Percentiles rank a stretch among this genome's conserved stretches.
phyloP scores from a whole-genome alignment of 441 rosid species.

The Rhodomyrtus psidioides region DNA sequence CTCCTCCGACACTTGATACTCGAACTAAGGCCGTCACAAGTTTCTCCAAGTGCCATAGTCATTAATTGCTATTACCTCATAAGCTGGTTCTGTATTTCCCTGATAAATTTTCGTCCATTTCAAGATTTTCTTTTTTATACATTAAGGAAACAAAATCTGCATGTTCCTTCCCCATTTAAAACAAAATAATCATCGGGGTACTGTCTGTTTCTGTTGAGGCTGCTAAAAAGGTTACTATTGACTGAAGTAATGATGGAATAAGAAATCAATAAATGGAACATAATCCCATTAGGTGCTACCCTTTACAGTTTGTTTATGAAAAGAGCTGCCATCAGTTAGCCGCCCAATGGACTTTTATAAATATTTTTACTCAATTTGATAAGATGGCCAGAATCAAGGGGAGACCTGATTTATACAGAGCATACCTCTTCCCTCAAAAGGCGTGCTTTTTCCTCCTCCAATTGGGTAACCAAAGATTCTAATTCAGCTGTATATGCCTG shows the following conservation, averaged over 20 bases:
- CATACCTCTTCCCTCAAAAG: constrained; percentile 45
- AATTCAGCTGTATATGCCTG: constrained; percentile 57
- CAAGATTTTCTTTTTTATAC: neutral
- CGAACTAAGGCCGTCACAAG: neutral
- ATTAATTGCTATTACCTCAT: neutral
- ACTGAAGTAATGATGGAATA: neutral
- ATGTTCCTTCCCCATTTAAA: neutral
- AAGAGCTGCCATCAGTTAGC: neutral
- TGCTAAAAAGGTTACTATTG: neutral
- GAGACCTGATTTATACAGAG: neutral
- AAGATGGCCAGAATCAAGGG: neutral
- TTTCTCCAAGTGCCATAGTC: neutral
- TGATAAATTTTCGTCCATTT: neutral
- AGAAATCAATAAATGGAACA: neutral
- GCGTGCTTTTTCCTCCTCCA: constrained; percentile 48
- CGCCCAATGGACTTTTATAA: neutral
- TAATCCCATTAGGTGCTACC: neutral
- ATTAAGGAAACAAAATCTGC: neutral
- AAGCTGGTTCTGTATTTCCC: neutral
- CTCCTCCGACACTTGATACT: neutral
- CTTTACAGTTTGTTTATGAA: neutral
- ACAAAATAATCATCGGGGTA: neutral
- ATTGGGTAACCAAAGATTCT: constrained; percentile 40
- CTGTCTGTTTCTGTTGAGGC: neutral
- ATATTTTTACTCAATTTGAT: neutral